Percentiles rank a stretch among this genome's conserved stretches.
Conservation (phyloP, 768 basidiomycete species). For the Rhodotorula kratochvilovae region DNA sequence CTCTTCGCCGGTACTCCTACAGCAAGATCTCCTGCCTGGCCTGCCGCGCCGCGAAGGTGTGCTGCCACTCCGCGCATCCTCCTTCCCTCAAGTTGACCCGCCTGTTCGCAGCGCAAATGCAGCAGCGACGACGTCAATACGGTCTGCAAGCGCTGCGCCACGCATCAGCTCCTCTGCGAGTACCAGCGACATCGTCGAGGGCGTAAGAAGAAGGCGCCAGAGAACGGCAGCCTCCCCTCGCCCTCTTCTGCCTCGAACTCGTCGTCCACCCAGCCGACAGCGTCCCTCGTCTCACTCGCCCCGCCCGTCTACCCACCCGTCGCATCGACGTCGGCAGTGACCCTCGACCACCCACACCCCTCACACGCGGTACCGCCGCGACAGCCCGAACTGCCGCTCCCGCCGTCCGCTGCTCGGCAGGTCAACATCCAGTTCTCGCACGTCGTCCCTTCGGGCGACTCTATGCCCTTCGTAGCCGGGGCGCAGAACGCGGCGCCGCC, state of each 20-base stretch:
- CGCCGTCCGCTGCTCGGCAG: not conserved
- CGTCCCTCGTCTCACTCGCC: not conserved
- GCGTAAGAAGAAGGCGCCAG: not conserved
- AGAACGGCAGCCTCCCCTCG: not conserved
- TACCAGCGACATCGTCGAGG: not conserved
- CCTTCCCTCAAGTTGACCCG: not conserved
- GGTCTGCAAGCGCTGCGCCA: not conserved
- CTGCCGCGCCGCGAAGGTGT: not conserved
- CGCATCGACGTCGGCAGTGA: not conserved
- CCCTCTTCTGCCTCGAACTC: not conserved
- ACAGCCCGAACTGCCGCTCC: too few species aligned
- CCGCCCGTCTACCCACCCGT: not conserved
- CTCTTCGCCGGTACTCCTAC: not conserved
- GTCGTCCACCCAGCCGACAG: not conserved
- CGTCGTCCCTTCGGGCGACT: not conserved
- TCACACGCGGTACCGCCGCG: not conserved
- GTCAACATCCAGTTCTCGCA: conserved; percentile 3
- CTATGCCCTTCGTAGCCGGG: not conserved
- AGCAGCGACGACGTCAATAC: not conserved
- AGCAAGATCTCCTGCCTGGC: not conserved
- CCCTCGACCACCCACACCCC: not conserved
- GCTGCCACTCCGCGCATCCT: not conserved
- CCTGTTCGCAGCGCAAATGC: not conserved
- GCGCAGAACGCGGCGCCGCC: not conserved
- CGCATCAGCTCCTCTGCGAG: not conserved